These are phyloP conservation scores for Platanus orientalis DNA, from an alignment of 164 flowering plant species.

Conservation along the genomic window DNA sequence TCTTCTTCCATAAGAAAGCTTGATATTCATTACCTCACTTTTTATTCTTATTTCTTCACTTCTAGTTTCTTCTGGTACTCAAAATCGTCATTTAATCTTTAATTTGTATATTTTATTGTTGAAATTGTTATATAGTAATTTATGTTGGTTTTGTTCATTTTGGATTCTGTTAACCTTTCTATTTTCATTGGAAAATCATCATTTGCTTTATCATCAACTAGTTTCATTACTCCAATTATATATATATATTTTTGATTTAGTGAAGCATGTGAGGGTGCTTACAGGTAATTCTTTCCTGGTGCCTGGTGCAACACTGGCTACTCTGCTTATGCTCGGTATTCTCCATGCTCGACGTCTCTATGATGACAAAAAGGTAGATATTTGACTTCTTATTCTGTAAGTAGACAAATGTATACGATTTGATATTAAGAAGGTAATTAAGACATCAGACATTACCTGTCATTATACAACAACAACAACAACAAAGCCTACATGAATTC, in stretches of 20 bases:
- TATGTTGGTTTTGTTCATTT: too few relatives aligned
- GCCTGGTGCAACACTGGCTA: conserved; percentile 94
- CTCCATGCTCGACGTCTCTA: conserved; percentile 91
- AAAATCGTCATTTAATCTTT: background rate
- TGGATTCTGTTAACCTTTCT: too few relatives aligned
- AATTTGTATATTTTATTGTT: background rate
- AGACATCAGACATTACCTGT: too few relatives aligned
- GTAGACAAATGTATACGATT: background rate
- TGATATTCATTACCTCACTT: background rate
- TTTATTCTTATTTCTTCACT: background rate
- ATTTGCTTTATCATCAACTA: too few relatives aligned
- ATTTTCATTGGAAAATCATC: too few relatives aligned
- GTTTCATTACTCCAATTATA: too few relatives aligned
- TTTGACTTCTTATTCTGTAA: background rate
- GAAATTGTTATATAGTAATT: too few relatives aligned
- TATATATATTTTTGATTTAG: too few relatives aligned
- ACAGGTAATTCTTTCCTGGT: conserved; percentile 59
- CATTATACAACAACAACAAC: too few relatives aligned
- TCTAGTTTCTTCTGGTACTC: background rate
- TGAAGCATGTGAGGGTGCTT: background rate
- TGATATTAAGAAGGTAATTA: too few relatives aligned
- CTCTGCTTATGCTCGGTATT: conserved; percentile 87
- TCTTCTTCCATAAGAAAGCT: background rate
- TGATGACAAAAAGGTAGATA: conserved; percentile 70
- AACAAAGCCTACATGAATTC: too few relatives aligned